These are phyloP conservation scores for Penicillium verrucosum DNA, from an alignment of 2,329 filamentous ascomycete species.

Conservation along the genomic window DNA sequence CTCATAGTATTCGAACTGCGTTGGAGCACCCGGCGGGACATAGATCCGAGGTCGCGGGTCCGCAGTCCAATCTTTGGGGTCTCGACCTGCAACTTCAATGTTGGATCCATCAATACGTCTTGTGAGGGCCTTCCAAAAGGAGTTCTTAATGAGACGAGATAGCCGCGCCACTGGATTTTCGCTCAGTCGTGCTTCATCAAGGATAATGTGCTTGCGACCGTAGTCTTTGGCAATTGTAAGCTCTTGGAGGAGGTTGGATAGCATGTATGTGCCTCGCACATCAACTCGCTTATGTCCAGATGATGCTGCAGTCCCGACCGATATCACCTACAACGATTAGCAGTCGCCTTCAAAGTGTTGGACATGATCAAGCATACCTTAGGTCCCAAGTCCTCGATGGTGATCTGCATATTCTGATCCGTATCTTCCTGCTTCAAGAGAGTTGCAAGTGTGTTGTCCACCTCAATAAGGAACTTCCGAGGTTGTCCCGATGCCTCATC, in stretches of 20 bases:
- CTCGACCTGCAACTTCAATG: conserved; percentile 76
- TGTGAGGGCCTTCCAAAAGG: conserved; percentile 91
- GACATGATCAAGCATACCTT: conserved; percentile 57
- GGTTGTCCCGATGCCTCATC: conserved; percentile 69
- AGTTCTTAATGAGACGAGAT: conserved; percentile 78
- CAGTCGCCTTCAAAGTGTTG: not conserved
- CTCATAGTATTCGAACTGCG: conserved; percentile 86
- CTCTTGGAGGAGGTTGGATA: conserved; percentile 94
- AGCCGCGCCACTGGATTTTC: conserved; percentile 92
- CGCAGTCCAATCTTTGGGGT: conserved; percentile 93
- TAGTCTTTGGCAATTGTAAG: conserved; percentile 88
- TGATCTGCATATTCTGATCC: conserved; percentile 93
- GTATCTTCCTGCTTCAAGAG: conserved; percentile 86
- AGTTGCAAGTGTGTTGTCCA: conserved; percentile 75
- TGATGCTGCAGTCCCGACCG: conserved; percentile 78
- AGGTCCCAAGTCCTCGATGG: conserved; percentile 89
- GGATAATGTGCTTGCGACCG: conserved; percentile 80
- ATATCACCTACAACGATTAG: conserved; percentile 62
- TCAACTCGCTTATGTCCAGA: conserved; percentile 85
- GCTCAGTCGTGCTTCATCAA: conserved; percentile 86
- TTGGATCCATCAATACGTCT: conserved; percentile 79
- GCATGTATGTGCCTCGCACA: conserved; percentile 92
- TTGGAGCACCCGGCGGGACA: conserved; percentile 75
- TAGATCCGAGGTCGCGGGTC: conserved; percentile 91
- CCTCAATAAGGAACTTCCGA: conserved; percentile 80